Base-by-base conservation (phyloP, 2,329 filamentous ascomycete species). In the Colletotrichum sublineola region DNA sequence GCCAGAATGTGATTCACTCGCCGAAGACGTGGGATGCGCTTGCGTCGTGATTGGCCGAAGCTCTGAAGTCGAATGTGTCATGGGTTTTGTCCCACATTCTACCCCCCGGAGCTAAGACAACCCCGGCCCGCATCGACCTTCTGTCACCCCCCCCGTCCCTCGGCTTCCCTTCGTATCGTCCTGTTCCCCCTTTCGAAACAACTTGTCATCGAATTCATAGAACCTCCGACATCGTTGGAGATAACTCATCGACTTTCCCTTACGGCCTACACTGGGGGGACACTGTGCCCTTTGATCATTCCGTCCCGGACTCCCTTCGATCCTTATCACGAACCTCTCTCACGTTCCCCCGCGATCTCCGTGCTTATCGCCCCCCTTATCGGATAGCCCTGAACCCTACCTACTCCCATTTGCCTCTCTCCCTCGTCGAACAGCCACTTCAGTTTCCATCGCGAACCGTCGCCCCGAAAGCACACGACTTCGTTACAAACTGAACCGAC, bases 361-460 rank as follows among this genome's bases (percentile, higher is more conserved):
- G 46, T 62, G 44, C 50, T 70, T 65, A 70, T 70, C 67, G 57
- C 50, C 24, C 56, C 42, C 36, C 56, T 66, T 66, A 69, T 74
- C 69, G 61, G 61, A 48, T 56, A 69, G 61, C 61, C 69, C 65
- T 74, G 57, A 71, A 63, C 68, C 68, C 68, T 71, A 71, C 65
- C 56, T 62, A 24, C 24, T 24, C n/a, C 29, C 31, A 38, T 38
- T 36, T 12, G 18, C 46, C 18, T 15, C n/a, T 33, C 33, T 20
- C 5, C 18, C 3, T 24, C 48, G 24, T 31, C 38, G 42, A 46
- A 46, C 24, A 31, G 40, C 50, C 40, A 6, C 7, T 44, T 3
- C 15, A 8, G 18, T 18, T 42, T 42, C 40, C 3, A 56, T 44
- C 33, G 48, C 57, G 24, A 33, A 36, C 12, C 36, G 20, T 3